Conservation (phyloP, 1,139 yeast species). For the Taiozyma sp. region DNA sequence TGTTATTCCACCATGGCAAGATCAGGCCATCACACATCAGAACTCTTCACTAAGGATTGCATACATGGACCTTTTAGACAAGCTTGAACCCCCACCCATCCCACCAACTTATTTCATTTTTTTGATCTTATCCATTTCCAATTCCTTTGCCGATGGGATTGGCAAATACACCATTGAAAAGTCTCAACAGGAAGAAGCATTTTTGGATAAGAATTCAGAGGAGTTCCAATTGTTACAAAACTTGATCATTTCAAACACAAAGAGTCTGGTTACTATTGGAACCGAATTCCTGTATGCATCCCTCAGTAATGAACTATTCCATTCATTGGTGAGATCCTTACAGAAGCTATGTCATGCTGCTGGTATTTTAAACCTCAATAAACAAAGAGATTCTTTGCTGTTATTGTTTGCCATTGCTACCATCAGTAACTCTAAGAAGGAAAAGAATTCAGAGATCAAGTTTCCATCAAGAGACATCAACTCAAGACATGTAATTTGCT, state of each 20-base stretch:
- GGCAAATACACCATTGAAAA: conserved; percentile 48
- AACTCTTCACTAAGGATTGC: conserved; percentile 45
- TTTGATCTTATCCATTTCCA: conserved; percentile 51
- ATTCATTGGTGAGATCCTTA: conserved; percentile 58
- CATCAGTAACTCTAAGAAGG: conserved; percentile 33
- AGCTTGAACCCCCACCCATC: conserved; percentile 59
- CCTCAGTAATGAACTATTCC: conserved; percentile 66
- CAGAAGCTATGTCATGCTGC: conserved; percentile 81
- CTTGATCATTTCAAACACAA: conserved; percentile 17
- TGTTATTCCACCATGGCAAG: conserved; percentile 24
- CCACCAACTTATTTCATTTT: conserved; percentile 62
- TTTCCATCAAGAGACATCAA: conserved; percentile 45
- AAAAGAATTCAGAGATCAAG: conserved; percentile 11
- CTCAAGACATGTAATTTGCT: conserved; percentile 66
- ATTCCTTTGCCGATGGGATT: conserved; percentile 63
- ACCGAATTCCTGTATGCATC: conserved; percentile 52
- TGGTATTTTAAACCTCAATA: conserved; percentile 59
- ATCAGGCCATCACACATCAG: conserved; percentile 24
- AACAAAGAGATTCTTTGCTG: conserved; percentile 58
- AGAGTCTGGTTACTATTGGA: conserved; percentile 22
- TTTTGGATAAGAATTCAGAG: conserved; percentile 8
- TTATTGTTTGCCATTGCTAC: conserved; percentile 52
- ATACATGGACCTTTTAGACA: conserved; percentile 74
- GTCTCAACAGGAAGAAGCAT: conserved; percentile 23
- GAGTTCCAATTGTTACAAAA: conserved; percentile 28